Conservation (phyloP, 208 protist genomes). For the Trypanosoma conorhini region DNA sequence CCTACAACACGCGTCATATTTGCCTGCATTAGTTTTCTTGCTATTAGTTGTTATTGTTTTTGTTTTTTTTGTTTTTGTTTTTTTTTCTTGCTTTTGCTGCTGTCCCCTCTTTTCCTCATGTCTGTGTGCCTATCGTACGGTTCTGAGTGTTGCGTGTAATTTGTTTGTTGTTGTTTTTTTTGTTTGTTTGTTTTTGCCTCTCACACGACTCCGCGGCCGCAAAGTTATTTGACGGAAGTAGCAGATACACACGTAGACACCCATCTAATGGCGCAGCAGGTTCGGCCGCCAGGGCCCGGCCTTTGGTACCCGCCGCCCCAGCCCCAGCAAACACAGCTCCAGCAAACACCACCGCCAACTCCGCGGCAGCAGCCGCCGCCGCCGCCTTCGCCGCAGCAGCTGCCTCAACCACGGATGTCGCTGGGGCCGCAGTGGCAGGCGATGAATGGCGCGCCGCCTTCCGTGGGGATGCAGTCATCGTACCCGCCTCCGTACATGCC, state of each 20-base stretch:
- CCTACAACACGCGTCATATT: too few species aligned
- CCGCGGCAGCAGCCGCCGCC: slow-evolving; percentile 31
- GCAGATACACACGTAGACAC: neutral
- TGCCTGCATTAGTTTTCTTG: neutral
- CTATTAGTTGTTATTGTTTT: neutral
- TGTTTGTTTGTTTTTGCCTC: neutral
- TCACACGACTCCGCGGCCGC: neutral
- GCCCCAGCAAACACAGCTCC: slow-evolving; percentile 27
- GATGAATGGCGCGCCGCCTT: slow-evolving; percentile 3
- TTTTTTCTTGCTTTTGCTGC: neutral
- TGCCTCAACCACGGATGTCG: slow-evolving; percentile 17
- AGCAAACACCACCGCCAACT: slow-evolving; percentile 31
- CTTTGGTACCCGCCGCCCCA: slow-evolving; percentile 43
- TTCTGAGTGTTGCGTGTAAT: too few species aligned
- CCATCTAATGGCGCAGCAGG: neutral
- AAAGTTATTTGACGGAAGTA: neutral
- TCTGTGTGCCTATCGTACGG: too few species aligned
- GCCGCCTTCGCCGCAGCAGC: slow-evolving; percentile 24
- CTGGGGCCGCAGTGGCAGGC: neutral
- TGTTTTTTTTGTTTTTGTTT: slow-evolving; percentile 7
- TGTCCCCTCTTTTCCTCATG: too few species aligned
- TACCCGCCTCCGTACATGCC: slow-evolving; percentile 5
- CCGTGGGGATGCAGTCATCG: neutral
- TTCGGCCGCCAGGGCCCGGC: slow-evolving; percentile 26
- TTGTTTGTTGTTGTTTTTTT: too few species aligned